Percentiles rank a stretch among this genome's conserved stretches.
Evolutionary conservation across 768 basidiomycete species (phyloP).

Genomic region (Lactarius psammicola): DNA sequence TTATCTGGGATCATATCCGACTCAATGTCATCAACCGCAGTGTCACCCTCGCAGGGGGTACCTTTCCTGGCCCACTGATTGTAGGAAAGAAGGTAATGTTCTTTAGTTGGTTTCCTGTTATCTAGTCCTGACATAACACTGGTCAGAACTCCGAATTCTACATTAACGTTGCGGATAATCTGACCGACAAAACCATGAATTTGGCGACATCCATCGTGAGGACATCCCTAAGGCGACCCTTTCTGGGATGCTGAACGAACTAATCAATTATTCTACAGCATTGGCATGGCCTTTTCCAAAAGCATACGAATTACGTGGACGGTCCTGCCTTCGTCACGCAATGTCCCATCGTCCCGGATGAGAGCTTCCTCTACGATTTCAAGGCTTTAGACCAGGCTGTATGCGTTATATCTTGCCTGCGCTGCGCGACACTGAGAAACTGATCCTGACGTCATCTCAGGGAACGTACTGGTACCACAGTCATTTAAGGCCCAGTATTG

Average conservation of each 20-base stretch:
- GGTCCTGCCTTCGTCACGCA: conserved; percentile 36
- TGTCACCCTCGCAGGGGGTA: conserved; percentile 1
- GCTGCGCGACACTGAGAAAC: background rate
- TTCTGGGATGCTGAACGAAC: background rate
- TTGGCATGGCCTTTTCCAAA: conserved; percentile 29
- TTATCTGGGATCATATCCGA: background rate
- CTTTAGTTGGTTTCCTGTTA: background rate
- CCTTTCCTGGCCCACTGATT: conserved; percentile 3
- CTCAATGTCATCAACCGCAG: background rate
- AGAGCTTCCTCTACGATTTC: conserved; percentile 44
- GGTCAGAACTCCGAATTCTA: background rate
- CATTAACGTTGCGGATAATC: conserved; percentile 1
- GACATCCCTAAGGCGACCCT: no score
- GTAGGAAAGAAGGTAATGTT: background rate
- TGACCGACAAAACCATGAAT: background rate
- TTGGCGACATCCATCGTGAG: background rate
- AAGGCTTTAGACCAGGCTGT: conserved; percentile 36
- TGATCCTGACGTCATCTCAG: conserved; percentile 5
- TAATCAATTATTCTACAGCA: conserved; percentile 4
- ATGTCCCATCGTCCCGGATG: conserved; percentile 41
- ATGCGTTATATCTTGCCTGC: background rate
- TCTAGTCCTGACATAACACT: background rate
- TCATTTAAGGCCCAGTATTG: conserved; percentile 42
- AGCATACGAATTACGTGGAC: conserved; percentile 22
- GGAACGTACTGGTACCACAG: conserved; percentile 43